phyloP scores from a whole-genome alignment of 306 rosid species.

The Quercus engelmannii region DNA sequence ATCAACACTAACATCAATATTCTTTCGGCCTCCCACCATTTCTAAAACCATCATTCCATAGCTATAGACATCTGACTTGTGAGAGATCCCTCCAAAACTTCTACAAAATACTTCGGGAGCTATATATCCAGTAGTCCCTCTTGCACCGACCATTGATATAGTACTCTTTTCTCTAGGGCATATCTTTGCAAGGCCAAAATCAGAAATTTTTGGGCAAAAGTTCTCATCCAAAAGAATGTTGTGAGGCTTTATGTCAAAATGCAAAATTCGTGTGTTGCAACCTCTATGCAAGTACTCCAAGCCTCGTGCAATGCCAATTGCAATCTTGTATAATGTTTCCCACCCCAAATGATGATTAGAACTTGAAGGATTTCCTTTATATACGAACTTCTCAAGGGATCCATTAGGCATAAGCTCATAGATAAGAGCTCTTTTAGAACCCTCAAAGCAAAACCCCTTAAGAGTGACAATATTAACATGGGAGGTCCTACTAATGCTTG shows the following conservation, averaged over 20 bases:
- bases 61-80: too few species aligned
- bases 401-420: slow-evolving; percentile 8
- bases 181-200: background rate
- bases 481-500: background rate
- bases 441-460: background rate
- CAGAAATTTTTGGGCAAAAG: background rate
- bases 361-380: background rate
- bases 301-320: slow-evolving; percentile 1
- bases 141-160: background rate
- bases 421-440: background rate
- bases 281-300: background rate
- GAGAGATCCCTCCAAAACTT: too few species aligned
- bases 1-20: too few species aligned
- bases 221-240: background rate
- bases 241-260: slow-evolving; percentile 20
- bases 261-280: background rate
- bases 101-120: too few species aligned
- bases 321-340: background rate
- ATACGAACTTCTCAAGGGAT: background rate
- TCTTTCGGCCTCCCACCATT: too few species aligned
- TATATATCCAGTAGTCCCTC: background rate
- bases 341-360: background rate
- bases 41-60: too few species aligned
- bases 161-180: background rate
- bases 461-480: background rate